Evolutionary conservation across 31 red algal species (phyloP).

Genomic region (Endocladia muricata): DNA sequence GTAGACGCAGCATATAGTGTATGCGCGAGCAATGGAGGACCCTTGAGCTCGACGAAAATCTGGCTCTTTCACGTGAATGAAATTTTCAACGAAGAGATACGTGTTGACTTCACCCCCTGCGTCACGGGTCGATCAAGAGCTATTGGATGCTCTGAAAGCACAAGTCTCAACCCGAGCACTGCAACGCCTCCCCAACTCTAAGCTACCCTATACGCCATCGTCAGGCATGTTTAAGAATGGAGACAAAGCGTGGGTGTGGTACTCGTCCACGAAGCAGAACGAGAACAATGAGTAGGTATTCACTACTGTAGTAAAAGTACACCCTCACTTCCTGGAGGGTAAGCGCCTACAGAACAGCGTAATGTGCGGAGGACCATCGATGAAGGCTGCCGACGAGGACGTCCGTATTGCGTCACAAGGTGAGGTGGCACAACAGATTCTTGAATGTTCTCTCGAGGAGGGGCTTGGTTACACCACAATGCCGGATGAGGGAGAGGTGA

Average conservation of each 20-base stretch:
- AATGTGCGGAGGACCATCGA: neutral
- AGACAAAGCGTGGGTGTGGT: neutral
- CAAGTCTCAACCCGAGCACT: conserved; percentile 11
- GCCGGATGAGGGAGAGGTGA: neutral
- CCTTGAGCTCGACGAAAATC: no score
- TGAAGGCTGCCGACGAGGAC: neutral
- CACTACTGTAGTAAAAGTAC: neutral
- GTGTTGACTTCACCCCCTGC: no score
- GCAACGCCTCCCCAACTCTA: neutral
- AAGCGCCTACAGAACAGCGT: neutral
- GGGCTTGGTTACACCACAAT: neutral
- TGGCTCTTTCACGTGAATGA: no score
- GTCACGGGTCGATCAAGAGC: neutral
- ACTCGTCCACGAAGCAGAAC: neutral
- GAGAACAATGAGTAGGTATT: neutral
- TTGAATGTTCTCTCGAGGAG: neutral
- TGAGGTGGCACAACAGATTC: neutral
- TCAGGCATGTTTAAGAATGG: neutral
- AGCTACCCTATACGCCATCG: neutral
- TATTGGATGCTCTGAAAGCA: conserved; percentile 16
- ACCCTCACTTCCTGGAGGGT: neutral
- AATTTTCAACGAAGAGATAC: no score
- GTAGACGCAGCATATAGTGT: no score
- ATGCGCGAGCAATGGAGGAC: no score
- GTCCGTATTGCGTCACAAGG: neutral